Evolutionary conservation across 768 basidiomycete species (phyloP).

Genomic region (Suillus lakei): DNA sequence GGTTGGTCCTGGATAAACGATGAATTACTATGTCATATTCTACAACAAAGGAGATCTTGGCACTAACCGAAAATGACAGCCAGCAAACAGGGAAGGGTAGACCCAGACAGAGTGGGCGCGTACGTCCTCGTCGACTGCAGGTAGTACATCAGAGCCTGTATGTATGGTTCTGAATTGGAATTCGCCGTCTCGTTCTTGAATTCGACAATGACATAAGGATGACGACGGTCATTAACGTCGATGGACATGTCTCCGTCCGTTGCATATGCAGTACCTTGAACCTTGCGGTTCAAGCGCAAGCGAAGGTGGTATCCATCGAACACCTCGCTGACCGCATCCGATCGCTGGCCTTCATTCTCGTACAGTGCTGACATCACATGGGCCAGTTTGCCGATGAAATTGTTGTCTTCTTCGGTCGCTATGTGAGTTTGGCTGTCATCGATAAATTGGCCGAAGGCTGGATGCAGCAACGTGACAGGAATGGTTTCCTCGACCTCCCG

Average conservation of each 20-base stretch:
- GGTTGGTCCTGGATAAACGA: conserved; percentile 24
- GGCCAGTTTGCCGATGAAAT: conserved; percentile 20
- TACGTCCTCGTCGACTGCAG: conserved; percentile 19
- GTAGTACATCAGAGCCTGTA: conserved; percentile 27
- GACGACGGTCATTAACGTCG: background rate
- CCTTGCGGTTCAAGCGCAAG: background rate
- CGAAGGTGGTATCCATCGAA: conserved; percentile 16
- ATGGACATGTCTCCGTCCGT: conserved; percentile 22
- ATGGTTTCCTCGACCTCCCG: conserved; percentile 10
- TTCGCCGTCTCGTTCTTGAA: conserved; percentile 27
- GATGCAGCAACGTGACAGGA: conserved; percentile 29
- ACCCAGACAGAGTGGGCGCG: conserved; percentile 12
- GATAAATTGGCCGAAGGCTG: conserved; percentile 30
- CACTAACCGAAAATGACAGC: conserved; percentile 27
- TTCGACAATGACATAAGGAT: conserved; percentile 20
- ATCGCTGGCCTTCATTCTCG: conserved; percentile 19
- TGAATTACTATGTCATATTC: background rate
- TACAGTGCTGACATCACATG: conserved; percentile 27
- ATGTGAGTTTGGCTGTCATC: conserved; percentile 27
- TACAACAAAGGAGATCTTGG: conserved; percentile 4
- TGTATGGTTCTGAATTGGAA: conserved; percentile 26
- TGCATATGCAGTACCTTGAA: background rate
- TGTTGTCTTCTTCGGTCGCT: conserved; percentile 27
- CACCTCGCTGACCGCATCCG: conserved; percentile 9
- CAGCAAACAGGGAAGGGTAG: conserved; percentile 33